Percentiles rank a stretch among this genome's conserved stretches.
Conservation (phyloP, 441 rosid species). For the Geranium incanum region DNA sequence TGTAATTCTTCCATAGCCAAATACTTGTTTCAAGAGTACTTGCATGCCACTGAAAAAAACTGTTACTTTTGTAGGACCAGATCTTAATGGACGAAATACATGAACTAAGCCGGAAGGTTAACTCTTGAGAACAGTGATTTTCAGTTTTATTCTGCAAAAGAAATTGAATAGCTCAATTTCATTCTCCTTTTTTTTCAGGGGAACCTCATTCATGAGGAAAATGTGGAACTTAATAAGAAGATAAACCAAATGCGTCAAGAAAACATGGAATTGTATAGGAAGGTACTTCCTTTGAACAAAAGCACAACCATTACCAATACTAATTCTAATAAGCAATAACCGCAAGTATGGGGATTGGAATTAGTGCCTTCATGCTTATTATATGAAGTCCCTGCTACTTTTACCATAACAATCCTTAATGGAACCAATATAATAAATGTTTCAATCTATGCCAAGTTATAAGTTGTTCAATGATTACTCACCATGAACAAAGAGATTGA, state of each 20-base stretch:
- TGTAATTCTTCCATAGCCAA: conserved; percentile 10
- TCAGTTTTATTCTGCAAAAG: neutral
- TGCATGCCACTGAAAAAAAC: conserved; percentile 15
- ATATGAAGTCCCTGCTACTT: no score
- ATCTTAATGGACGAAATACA: conserved; percentile 60
- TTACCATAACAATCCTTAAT: conserved; percentile 2
- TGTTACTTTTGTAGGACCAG: conserved; percentile 47
- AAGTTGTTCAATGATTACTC: conserved; percentile 22
- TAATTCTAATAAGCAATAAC: conserved; percentile 1
- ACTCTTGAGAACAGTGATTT: conserved; percentile 15
- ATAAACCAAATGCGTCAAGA: conserved; percentile 56
- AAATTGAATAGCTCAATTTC: conserved; percentile 20
- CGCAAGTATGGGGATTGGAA: no score
- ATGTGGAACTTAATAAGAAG: conserved; percentile 79
- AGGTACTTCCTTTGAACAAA: conserved; percentile 30
- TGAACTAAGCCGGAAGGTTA: conserved; percentile 58
- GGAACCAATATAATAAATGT: conserved; percentile 16
- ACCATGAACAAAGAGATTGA: conserved; percentile 21
- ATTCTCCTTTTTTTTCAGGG: conserved; percentile 44
- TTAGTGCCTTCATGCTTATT: no score
- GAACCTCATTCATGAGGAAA: conserved; percentile 69
- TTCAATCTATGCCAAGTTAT: conserved; percentile 12
- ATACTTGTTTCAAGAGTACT: conserved; percentile 7
- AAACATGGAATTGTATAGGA: conserved; percentile 46
- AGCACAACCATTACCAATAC: neutral